phyloP scores from a whole-genome alignment of 2,329 filamentous ascomycete species.

The Aspergillus latus region DNA sequence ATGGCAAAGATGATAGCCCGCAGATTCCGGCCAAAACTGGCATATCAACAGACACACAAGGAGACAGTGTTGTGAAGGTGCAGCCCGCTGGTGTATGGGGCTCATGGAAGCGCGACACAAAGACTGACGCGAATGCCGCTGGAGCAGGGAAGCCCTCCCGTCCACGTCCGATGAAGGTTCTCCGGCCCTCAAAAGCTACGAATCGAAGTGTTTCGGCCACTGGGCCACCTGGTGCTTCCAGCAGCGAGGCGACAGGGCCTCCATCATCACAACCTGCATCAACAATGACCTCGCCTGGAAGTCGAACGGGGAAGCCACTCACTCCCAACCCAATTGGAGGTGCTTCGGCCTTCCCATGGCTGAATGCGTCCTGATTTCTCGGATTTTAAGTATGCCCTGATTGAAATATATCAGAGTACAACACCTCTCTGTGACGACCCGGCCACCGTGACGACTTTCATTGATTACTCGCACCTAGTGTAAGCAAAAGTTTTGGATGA shows the following conservation, averaged over 20 bases:
- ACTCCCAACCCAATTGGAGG: slow-evolving; percentile 81
- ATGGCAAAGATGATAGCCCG: slow-evolving; percentile 14
- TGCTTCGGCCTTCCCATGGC: slow-evolving; percentile 93
- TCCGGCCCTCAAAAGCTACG: slow-evolving; percentile 70
- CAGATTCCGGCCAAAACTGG: slow-evolving; percentile 26
- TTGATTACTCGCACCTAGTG: background rate
- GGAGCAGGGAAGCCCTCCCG: slow-evolving; percentile 65
- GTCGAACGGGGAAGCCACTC: slow-evolving; percentile 49
- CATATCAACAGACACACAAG: slow-evolving; percentile 31
- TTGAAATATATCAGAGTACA: slow-evolving; percentile 26
- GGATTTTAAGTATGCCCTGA: slow-evolving; percentile 21
- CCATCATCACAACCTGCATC: slow-evolving; percentile 19
- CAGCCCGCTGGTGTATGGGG: slow-evolving; percentile 63
- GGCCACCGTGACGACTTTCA: background rate
- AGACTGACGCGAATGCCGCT: slow-evolving; percentile 30
- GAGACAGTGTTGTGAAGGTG: slow-evolving; percentile 26
- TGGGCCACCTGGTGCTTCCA: slow-evolving; percentile 15
- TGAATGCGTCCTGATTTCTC: slow-evolving; percentile 55
- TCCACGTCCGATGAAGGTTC: slow-evolving; percentile 76
- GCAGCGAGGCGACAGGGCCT: slow-evolving; percentile 15
- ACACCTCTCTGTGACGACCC: background rate
- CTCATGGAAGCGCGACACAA: slow-evolving; percentile 62
- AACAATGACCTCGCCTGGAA: slow-evolving; percentile 27
- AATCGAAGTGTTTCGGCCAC: slow-evolving; percentile 39
- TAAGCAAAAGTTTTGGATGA: slow-evolving; percentile 13